Percentiles rank a stretch among this genome's conserved stretches.
Evolutionary conservation across 2,329 filamentous ascomycete genomes (phyloP).

Genomic region (Pestalotiopsis sp.): DNA sequence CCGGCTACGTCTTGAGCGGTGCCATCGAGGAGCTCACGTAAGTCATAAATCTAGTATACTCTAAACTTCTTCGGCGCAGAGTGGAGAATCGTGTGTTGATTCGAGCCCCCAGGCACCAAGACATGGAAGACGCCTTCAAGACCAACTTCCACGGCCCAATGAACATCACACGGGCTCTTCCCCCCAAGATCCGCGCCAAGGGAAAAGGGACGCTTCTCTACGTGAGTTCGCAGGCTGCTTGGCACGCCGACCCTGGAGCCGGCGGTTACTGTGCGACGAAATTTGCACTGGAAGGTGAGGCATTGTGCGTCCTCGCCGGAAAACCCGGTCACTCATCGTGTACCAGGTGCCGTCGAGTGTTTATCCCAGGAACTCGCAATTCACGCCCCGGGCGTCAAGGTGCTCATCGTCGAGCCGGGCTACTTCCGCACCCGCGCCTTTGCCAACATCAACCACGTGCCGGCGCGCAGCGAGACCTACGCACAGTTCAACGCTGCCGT

Average conservation of each 20-base stretch:
- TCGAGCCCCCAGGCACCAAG: constrained; percentile 21
- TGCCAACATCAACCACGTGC: constrained; percentile 33
- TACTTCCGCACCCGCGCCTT: constrained; percentile 46
- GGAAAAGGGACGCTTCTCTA: constrained; percentile 30
- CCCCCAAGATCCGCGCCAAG: constrained; percentile 31
- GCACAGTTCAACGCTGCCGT: constrained; percentile 31
- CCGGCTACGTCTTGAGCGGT: constrained; percentile 33
- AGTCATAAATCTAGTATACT: neutral
- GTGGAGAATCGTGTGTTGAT: neutral
- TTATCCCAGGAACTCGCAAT: constrained; percentile 34
- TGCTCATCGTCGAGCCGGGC: constrained; percentile 42
- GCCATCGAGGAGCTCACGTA: constrained; percentile 31
- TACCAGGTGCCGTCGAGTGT: constrained; percentile 30
- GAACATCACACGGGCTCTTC: constrained; percentile 35
- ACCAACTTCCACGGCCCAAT: constrained; percentile 42
- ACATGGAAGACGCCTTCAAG: constrained; percentile 28
- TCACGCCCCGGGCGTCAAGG: constrained; percentile 33
- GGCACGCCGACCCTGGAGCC: constrained; percentile 22
- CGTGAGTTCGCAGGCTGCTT: constrained; percentile 32
- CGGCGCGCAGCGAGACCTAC: constrained; percentile 27
- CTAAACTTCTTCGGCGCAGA: constrained; percentile 8
- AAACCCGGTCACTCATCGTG: too few relatives aligned
- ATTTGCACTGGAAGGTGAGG: constrained; percentile 8
- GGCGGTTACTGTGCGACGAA: constrained; percentile 4
- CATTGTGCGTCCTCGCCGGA: neutral